phyloP scores from a whole-genome alignment of 768 basidiomycete genomes.

The Paxillus ammoniavirescens region DNA sequence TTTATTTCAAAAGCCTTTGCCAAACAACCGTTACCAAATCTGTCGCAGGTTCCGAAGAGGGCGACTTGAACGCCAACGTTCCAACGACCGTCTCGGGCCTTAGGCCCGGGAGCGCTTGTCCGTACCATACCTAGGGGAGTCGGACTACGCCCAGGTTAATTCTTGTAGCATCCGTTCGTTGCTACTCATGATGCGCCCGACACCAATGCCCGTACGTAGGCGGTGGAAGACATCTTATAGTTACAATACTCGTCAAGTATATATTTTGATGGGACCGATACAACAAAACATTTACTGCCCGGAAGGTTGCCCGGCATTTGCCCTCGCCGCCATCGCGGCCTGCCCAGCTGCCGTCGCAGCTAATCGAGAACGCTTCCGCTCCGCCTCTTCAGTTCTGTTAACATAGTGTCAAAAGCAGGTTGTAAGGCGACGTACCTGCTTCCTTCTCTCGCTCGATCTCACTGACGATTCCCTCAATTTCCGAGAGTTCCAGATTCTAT shows the following conservation, averaged over 20 bases:
- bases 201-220: no score
- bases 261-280: slow-evolving; percentile 12
- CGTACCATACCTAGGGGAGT: no score
- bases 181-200: background rate
- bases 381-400: slow-evolving; percentile 66
- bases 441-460: slow-evolving; percentile 98
- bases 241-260: background rate
- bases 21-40: slow-evolving; percentile 21
- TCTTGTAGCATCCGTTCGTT: background rate
- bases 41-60: no score
- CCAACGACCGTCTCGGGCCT: no score
- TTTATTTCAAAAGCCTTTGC: slow-evolving; percentile 24
- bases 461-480: slow-evolving; percentile 89
- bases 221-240: background rate
- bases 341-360: slow-evolving; percentile 92
- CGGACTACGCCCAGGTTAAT: background rate
- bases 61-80: no score
- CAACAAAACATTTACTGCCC: slow-evolving; percentile 32
- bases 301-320: slow-evolving; percentile 34
- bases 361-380: slow-evolving; percentile 85
- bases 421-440: slow-evolving; percentile 53
- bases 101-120: no score
- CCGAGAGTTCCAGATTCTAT: slow-evolving; percentile 80
- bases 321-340: slow-evolving; percentile 78
- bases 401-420: background rate